A percentile compares a stretch with the other conserved stretches of the same genome.
Conservation (phyloP, 768 basidiomycete species). For the Infundibulicybe gibba region DNA sequence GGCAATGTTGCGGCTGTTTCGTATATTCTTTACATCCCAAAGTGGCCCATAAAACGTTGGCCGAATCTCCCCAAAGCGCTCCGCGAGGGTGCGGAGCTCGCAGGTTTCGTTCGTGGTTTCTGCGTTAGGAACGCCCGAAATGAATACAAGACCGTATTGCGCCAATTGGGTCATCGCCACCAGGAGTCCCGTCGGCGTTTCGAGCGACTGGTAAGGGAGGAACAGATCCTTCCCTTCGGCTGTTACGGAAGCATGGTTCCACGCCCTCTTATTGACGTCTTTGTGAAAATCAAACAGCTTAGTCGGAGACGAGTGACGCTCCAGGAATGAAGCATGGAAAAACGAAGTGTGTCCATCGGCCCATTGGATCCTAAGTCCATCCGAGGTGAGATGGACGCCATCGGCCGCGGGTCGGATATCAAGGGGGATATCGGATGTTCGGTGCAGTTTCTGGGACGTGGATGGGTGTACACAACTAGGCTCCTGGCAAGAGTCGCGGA, state of each 20-base stretch:
- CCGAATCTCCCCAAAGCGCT: slow-evolving; percentile 70
- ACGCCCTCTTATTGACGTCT: slow-evolving; percentile 34
- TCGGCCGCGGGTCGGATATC: slow-evolving; percentile 41
- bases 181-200: slow-evolving; percentile 41
- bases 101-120: slow-evolving; percentile 60
- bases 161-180: slow-evolving; percentile 65
- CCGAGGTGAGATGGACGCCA: slow-evolving; percentile 36
- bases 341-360: slow-evolving; percentile 56
- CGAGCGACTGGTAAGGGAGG: slow-evolving; percentile 51
- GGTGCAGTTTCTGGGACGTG: slow-evolving; percentile 73
- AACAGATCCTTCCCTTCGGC: slow-evolving; percentile 37
- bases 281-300: slow-evolving; percentile 33
- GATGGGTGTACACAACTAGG: slow-evolving; percentile 71
- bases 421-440: slow-evolving; percentile 59
- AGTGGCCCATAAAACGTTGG: slow-evolving; percentile 86
- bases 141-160: slow-evolving; percentile 70
- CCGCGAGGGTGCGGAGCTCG: slow-evolving; percentile 64
- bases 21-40: slow-evolving; percentile 83
- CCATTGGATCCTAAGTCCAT: slow-evolving; percentile 55
- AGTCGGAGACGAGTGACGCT: slow-evolving; percentile 37
- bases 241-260: slow-evolving; percentile 40
- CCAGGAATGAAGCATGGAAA: slow-evolving; percentile 42
- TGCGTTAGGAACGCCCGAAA: slow-evolving; percentile 62
- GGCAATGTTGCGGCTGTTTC: slow-evolving; percentile 84
- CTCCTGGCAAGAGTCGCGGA: slow-evolving; percentile 81